phyloP scores from a whole-genome alignment of 495 filamentous ascomycete species.

The Cetradonia linearis region DNA sequence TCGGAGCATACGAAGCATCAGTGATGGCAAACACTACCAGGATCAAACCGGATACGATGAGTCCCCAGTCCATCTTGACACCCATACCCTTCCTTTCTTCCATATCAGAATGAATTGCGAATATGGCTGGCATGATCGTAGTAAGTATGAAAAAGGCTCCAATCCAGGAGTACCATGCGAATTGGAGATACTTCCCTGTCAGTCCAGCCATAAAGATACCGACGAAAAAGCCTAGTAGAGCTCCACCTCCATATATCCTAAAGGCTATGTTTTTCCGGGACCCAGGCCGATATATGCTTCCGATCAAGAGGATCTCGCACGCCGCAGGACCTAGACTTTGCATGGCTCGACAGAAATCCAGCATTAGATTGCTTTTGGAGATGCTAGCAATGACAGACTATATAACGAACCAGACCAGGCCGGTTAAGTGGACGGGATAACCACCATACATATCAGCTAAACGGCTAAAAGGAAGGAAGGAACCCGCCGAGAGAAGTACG shows the following conservation, averaged over 20 bases:
- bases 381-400: conserved; percentile 70
- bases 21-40: conserved; percentile 74
- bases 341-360: conserved; percentile 66
- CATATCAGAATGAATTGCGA: conserved; percentile 58
- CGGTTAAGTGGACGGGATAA: conserved; percentile 56
- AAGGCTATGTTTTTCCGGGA: conserved; percentile 82
- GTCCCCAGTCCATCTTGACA: conserved; percentile 60
- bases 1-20: conserved; percentile 56
- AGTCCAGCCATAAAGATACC: conserved; percentile 76
- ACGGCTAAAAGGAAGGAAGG: conserved; percentile 68
- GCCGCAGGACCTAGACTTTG: conserved; percentile 73
- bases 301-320: conserved; percentile 68
- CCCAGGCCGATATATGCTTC: conserved; percentile 71
- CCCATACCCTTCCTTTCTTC: conserved; percentile 36
- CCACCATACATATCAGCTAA: conserved; percentile 72
- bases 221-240: conserved; percentile 68
- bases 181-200: conserved; percentile 50
- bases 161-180: conserved; percentile 77
- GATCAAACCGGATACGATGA: conserved; percentile 56
- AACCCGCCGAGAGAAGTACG: conserved; percentile 60
- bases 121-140: conserved; percentile 43
- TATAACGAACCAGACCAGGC: conserved; percentile 59
- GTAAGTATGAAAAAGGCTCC: conserved; percentile 48
- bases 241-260: conserved; percentile 67
- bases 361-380: conserved; percentile 55